Base-by-base conservation (phyloP, 768 basidiomycete species). In the Russula brevipes region DNA sequence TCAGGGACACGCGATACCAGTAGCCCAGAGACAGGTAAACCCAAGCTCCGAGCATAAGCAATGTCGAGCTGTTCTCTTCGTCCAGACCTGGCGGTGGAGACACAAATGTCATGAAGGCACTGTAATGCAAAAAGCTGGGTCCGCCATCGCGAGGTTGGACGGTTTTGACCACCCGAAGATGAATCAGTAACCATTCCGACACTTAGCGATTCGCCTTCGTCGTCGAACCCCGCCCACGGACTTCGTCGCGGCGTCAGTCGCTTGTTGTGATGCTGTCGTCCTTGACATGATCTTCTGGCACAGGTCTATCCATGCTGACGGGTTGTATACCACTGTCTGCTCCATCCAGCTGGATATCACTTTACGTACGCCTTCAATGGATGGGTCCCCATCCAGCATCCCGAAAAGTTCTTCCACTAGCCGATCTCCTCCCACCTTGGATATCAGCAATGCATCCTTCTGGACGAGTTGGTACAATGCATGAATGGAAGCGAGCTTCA, bases 201-300 rank as follows among this genome's bases (percentile, higher is more conserved):
- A 64, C 88, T 92, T 39, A 99, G 79, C 0, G 94, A 94, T 70
- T 97, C 91, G 0, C 91, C 93, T 76, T 99, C 97, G 67, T 99
- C 97, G 68, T 99, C 97, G 19, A 85, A 80, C 16, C 55, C 50
- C 39, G 82, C 47, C 79, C 73, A n/a, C 77, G 78, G 80, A 74
- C 39, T 81, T 83, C 11, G 73, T 60, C 0, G 85, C 81, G 4
- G 85, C 84, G 63, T 90, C 85, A 1, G 81, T 80, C 14, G 82
- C 84, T 69, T 85, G 87, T 69, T 89, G 91, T 2, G 88, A 86
- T 1, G 90, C 91, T 5, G 92, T 94, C 11, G 94, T 95, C 10
- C 91, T 82, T 6, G 91, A 87, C 94, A 99, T 98, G 71, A 99
- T 98, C 31, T 94, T 80, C 73, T 98, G 96, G 70, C 96, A 98